phyloP scores from a whole-genome alignment of 2,329 filamentous ascomycete genomes.

The Aschersonia sp. region DNA sequence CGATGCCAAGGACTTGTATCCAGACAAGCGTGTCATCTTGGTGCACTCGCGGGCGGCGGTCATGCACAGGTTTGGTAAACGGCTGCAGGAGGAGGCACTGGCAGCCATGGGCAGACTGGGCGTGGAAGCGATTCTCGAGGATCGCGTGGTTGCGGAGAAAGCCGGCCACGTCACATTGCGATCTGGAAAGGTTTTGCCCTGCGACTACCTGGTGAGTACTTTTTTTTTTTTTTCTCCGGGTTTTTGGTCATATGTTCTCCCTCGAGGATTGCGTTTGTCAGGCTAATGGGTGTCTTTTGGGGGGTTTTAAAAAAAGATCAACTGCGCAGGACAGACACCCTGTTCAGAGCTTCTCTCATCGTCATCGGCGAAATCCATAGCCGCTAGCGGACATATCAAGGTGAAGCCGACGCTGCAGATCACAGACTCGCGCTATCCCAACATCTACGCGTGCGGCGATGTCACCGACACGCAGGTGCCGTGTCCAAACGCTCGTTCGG shows the following conservation, averaged over 20 bases:
- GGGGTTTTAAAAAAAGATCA: constrained; percentile 24
- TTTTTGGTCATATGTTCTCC: not conserved
- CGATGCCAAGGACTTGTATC: constrained; percentile 41
- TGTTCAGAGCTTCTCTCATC: constrained; percentile 31
- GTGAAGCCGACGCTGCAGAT: constrained; percentile 45
- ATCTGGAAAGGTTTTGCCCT: constrained; percentile 28
- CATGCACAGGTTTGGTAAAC: constrained; percentile 35
- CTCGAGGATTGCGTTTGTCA: not conserved
- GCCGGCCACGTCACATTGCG: constrained; percentile 26
- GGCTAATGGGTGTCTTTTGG: not conserved
- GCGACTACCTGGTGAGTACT: constrained; percentile 32
- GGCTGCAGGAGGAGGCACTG: constrained; percentile 22
- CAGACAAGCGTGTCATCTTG: constrained; percentile 39
- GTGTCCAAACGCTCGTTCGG: constrained; percentile 38
- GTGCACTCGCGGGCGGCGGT: constrained; percentile 40
- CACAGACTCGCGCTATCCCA: constrained; percentile 25
- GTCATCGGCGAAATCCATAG: constrained; percentile 28
- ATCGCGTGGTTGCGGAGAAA: constrained; percentile 25
- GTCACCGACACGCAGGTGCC: constrained; percentile 36
- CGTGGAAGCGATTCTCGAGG: constrained; percentile 34
- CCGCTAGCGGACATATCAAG: constrained; percentile 31
- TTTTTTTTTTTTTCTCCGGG: too few species aligned
- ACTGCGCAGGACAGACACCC: constrained; percentile 44
- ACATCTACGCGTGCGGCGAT: constrained; percentile 51
- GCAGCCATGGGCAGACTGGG: constrained; percentile 30